These are phyloP conservation scores for Maudiozyma barnettii DNA, from an alignment of 805 yeast species.

Conservation along the genomic window DNA sequence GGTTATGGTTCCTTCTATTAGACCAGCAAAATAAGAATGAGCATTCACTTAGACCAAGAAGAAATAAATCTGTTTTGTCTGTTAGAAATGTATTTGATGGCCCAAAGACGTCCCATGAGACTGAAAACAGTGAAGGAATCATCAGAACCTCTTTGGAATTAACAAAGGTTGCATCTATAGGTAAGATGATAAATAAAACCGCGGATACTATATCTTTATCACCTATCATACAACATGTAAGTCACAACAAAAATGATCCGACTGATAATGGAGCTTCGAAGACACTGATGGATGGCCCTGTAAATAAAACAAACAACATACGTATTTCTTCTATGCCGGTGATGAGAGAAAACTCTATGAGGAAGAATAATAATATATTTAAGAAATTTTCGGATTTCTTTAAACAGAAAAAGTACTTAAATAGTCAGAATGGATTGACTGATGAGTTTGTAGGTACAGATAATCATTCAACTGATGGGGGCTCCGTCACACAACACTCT, in stretches of 20 bases:
- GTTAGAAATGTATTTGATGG: slow-evolving; percentile 26
- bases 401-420: slow-evolving; percentile 15
- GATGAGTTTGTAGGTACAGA: neutral
- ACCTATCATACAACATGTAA: neutral
- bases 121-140: slow-evolving; percentile 4
- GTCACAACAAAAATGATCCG: neutral
- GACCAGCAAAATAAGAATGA: slow-evolving; percentile 36
- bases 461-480: neutral
- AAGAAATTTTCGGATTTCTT: slow-evolving; percentile 29
- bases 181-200: slow-evolving; percentile 7
- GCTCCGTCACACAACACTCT: neutral
- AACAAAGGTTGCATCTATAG: slow-evolving; percentile 8
- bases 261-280: neutral
- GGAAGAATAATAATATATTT: slow-evolving; percentile 23
- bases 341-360: slow-evolving; percentile 3
- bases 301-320: neutral
- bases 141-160: slow-evolving; percentile 4
- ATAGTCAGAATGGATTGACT: neutral
- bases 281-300: neutral
- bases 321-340: neutral
- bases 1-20: slow-evolving; percentile 60
- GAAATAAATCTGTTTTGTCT: slow-evolving; percentile 30
- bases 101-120: neutral
- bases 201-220: neutral
- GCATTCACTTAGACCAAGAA: slow-evolving; percentile 24